Evolutionary conservation across 2,329 filamentous ascomycete genomes (phyloP).

Genomic region (Sarocladium kiliense): DNA sequence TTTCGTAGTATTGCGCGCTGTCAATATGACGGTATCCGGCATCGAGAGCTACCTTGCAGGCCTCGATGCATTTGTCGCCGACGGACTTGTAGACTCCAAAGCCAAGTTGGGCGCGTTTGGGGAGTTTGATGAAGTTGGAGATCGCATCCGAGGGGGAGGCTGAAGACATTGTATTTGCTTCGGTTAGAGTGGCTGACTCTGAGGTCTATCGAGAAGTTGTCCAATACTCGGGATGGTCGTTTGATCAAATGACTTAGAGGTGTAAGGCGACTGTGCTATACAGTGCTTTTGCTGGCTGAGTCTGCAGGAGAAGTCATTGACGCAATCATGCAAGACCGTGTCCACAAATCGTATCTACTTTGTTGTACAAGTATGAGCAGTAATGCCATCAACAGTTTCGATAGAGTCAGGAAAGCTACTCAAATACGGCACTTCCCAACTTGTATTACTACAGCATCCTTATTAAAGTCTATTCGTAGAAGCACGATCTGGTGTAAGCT

Average conservation of each 20-base stretch:
- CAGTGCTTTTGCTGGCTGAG: too few species aligned
- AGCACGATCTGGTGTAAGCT: too few species aligned
- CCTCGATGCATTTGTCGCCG: conserved; percentile 46
- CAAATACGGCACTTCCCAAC: too few species aligned
- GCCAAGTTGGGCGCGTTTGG: conserved; percentile 46
- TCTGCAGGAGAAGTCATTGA: not conserved
- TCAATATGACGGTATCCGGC: conserved; percentile 60
- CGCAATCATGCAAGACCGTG: not conserved
- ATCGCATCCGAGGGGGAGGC: conserved; percentile 15
- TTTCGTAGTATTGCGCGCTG: conserved; percentile 59
- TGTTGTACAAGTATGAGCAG: not conserved
- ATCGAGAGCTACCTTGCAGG: conserved; percentile 52
- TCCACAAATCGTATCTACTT: not conserved
- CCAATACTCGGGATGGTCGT: not conserved
- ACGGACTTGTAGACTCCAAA: conserved; percentile 67
- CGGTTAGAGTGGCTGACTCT: too few species aligned
- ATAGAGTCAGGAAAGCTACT: too few species aligned
- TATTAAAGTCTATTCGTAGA: too few species aligned
- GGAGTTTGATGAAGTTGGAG: conserved; percentile 37
- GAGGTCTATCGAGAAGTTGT: too few species aligned
- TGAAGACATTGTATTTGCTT: not conserved
- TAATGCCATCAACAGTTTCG: not conserved
- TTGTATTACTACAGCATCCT: too few species aligned
- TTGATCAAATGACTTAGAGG: not conserved
- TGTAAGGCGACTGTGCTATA: not conserved